These are phyloP conservation scores for Bjerkandera adusta DNA, from an alignment of 1,284 basidiomycete species.

Conservation along the genomic window DNA sequence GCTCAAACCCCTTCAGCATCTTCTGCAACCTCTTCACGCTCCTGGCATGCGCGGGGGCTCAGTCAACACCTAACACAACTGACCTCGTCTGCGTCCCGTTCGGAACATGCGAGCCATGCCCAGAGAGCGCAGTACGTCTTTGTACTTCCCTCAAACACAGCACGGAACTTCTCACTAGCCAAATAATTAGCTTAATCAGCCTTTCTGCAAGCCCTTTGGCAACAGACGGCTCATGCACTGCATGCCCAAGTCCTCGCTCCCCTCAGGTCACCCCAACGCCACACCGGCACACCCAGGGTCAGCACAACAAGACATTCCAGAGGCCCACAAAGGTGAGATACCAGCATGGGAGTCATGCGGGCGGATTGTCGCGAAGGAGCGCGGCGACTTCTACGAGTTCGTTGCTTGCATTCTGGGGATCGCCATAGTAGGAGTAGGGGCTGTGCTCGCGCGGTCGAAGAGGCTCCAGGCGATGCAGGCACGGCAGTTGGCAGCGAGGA, in stretches of 20 bases:
- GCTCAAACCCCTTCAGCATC: not conserved
- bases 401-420: slow-evolving; percentile 79
- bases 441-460: slow-evolving; percentile 68
- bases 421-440: slow-evolving; percentile 58
- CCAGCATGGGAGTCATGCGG: slow-evolving; percentile 91
- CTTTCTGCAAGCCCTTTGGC: slow-evolving; percentile 89
- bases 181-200: slow-evolving; percentile 64
- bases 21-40: not conserved
- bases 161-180: not conserved
- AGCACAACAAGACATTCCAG: no score
- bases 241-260: slow-evolving; percentile 38
- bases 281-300: no score
- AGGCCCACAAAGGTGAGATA: slow-evolving; percentile 52
- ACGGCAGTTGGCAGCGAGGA: slow-evolving; percentile 79
- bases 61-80: slow-evolving; percentile 19
- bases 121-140: slow-evolving; percentile 65
- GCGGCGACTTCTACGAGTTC: slow-evolving; percentile 86
- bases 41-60: slow-evolving; percentile 2
- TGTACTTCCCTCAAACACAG: not conserved
- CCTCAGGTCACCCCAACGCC: slow-evolving; percentile 10
- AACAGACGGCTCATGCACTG: slow-evolving; percentile 87
- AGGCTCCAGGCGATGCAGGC: slow-evolving; percentile 72
- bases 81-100: slow-evolving; percentile 68
- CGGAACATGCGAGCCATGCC: slow-evolving; percentile 83
- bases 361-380: slow-evolving; percentile 73